Percentiles rank a stretch among this genome's conserved stretches.
phyloP scores from a whole-genome alignment of 2,329 filamentous ascomycete genomes.

The Apiospora marii region DNA sequence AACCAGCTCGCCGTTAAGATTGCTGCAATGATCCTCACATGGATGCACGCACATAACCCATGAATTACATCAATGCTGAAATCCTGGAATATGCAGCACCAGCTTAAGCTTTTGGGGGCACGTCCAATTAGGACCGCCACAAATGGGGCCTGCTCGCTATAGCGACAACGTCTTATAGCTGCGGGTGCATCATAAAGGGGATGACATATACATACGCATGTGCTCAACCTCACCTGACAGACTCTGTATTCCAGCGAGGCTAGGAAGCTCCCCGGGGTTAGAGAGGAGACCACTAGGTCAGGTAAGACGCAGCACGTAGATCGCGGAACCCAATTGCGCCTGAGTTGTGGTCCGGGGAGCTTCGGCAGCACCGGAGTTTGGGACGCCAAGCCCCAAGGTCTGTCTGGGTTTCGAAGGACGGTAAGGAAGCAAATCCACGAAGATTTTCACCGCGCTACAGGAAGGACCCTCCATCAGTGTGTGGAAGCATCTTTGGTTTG shows the following conservation, averaged over 20 bases:
- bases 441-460: neutral
- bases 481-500: neutral
- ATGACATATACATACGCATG: neutral
- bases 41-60: conserved; percentile 31
- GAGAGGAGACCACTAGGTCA: neutral
- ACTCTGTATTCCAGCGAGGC: neutral
- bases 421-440: neutral
- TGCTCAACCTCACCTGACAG: conserved; percentile 1
- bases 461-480: neutral
- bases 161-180: neutral
- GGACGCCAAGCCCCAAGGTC: neutral
- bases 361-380: conserved; percentile 12
- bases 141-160: neutral
- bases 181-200: conserved; percentile 1
- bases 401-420: neutral
- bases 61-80: conserved; percentile 33
- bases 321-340: conserved; percentile 7
- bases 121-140: neutral
- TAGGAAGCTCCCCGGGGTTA: conserved; percentile 13
- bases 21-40: conserved; percentile 40
- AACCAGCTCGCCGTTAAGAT: conserved; percentile 32
- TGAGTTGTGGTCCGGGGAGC: conserved; percentile 8
- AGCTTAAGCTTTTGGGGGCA: conserved; percentile 25
- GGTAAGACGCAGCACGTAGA: conserved; percentile 10
- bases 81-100: conserved; percentile 34